Base-by-base conservation (phyloP, 768 basidiomycete species). In the Porphyrellus cyaneotinctus region DNA sequence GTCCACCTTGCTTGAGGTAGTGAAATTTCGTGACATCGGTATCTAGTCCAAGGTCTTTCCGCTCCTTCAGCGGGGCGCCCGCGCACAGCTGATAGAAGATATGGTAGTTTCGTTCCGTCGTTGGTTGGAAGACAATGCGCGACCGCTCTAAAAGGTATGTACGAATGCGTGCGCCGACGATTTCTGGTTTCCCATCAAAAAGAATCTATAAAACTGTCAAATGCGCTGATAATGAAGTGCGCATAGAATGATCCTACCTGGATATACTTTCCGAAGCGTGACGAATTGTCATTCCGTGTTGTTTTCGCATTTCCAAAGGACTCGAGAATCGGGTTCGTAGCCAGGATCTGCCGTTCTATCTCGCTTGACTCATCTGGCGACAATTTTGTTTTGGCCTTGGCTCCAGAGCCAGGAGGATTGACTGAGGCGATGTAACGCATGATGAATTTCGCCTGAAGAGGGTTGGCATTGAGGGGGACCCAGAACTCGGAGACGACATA, bases 71-170 rank as follows among this genome's bases (percentile, higher is more conserved):
- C 3, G 97, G 95, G 11, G 92, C 93, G 43, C 97, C 97, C 0
- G 95, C 90, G 60, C 95, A 93, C n/a, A 99, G 77, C 68, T 99
- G 97, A 73, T 99, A 98, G 78, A 99, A 99, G 62, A 99, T 97
- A 71, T 99, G 97, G 72, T 98, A 99, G 72, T 99, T 99, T 54
- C 97, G 85, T 70, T 99, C 97, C 39, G 90, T 94, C 53, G 89
- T 78, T 17, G 97, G 95, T 70, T 99, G 97, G 71, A 95, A 97
- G 52, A 97, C 95, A 56, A 99, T 88, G 56, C 97, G 86, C 36
- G 97, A 97, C 37, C 97, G 91, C 67, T 99, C 97, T 56, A 99
- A 77, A 28, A 99, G 83, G 74, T 99, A 99, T 47, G 97, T 99
- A 62, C 97, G 85, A 61, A 99, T 97, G n/a, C 95, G 85, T 6